Evolutionary conservation across 805 yeast genomes (phyloP).

Genomic region (Yamadazyma takamatsuzukensis): DNA sequence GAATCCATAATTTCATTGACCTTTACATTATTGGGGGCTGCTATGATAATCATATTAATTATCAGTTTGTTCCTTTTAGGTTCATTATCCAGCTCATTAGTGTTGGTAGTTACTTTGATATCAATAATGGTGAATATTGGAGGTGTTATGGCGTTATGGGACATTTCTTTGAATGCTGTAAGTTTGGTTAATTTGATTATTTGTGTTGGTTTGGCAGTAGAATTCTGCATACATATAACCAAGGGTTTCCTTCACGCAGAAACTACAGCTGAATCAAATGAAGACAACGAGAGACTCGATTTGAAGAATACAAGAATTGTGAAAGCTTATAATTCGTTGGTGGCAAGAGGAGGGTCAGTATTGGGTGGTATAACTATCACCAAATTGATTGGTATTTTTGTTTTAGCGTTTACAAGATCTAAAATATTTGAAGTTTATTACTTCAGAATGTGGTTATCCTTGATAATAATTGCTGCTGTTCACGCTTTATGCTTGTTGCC

Average conservation of each 20-base stretch:
- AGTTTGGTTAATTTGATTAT: conserved; percentile 84
- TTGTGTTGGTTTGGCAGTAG: conserved; percentile 92
- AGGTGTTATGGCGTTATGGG: conserved; percentile 75
- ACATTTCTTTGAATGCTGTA: conserved; percentile 80
- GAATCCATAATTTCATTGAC: conserved; percentile 60
- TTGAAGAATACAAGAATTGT: conserved; percentile 10
- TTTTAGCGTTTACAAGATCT: conserved; percentile 81
- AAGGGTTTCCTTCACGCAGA: conserved; percentile 57
- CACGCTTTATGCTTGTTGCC: conserved; percentile 83
- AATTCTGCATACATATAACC: conserved; percentile 85
- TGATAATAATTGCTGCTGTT: conserved; percentile 70
- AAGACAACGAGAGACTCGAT: conserved; percentile 6
- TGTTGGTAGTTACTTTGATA: conserved; percentile 55
- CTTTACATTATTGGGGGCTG: conserved; percentile 48
- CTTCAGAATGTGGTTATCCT: conserved; percentile 89
- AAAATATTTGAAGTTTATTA: conserved; percentile 88
- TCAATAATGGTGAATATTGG: conserved; percentile 70
- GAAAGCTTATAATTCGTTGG: conserved; percentile 57
- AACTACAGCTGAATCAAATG: conserved; percentile 1
- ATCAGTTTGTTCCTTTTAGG: conserved; percentile 63
- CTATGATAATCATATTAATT: conserved; percentile 49
- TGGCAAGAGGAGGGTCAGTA: conserved; percentile 84
- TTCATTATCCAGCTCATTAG: conserved; percentile 54
- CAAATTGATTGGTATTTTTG: conserved; percentile 81
- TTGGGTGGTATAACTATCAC: conserved; percentile 89